Base-by-base conservation (phyloP, 352 stramenopile genomes). In the Pythium volutum region DNA sequence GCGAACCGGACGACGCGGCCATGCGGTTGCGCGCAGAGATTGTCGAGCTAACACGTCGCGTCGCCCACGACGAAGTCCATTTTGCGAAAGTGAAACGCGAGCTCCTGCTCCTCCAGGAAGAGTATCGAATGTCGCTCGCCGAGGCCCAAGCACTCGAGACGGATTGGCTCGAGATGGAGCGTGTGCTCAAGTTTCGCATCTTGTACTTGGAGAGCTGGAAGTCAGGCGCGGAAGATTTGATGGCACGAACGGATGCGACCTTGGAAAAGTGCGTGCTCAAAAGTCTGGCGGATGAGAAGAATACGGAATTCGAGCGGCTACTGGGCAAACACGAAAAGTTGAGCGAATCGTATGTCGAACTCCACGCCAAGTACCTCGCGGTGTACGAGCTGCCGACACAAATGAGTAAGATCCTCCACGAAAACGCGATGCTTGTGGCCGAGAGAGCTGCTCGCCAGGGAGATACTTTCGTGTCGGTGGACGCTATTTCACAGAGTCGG, bases 201-300 rank as follows among this genome's bases (percentile, higher is more conserved):
- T 57, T 97, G 34, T 97, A 97, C 57, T 71, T 98, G 11, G 93
- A 98, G 65, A 86, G 89, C 61, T 98, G 87, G 81, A 97, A 97
- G 58, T 61, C 81, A 33, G 80, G 80, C 0, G 82, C 84, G 2
- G 77, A 85, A 43, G 75, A 83, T 11, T 75, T 78, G 52, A 81
- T 93, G 8, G 61, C 78, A 45, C 75, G 77, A 4, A 88, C 87
- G 70, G 78, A 91, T 50, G 72, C 68, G 25, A 75, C 78, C 9
- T 57, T 93, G 12, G 70, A 79, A n/a, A 70, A 78, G 38, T 89
- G 84, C 48, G 76, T 91, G 5, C 50, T 77, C 4, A 79, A 79
- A n/a, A 65, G 67, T 1, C 68, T 80, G 45, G 72, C 73, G 0
- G 77, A 87, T n/a, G 65, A 67, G 0, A 73, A 78, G n/a, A 64